phyloP scores from a whole-genome alignment of 208 protist genomes.

The Trypanosoma theileri region DNA sequence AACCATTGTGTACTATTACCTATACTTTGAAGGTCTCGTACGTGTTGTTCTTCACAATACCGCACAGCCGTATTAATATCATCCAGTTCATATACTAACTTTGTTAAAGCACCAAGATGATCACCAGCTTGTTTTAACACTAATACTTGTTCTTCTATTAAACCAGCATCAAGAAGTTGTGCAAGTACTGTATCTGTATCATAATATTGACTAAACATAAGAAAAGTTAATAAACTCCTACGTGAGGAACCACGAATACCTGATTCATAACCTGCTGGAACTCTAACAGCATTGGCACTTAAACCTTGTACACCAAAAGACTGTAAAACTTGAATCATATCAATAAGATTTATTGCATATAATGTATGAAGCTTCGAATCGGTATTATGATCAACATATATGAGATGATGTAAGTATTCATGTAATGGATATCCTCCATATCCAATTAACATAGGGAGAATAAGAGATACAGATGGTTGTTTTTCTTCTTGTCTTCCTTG shows the following conservation, averaged over 20 bases:
- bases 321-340: conserved; percentile 28
- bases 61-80: conserved; percentile 38
- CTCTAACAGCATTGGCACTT: conserved; percentile 15
- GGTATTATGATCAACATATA: conserved; percentile 16
- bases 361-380: conserved; percentile 38
- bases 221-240: conserved; percentile 38
- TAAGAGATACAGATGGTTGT: conserved; percentile 1
- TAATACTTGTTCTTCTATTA: conserved; percentile 49
- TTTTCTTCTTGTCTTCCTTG: not conserved
- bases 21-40: conserved; percentile 4
- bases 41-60: conserved; percentile 45
- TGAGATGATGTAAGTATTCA: conserved; percentile 30
- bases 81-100: conserved; percentile 47
- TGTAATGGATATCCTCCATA: conserved; percentile 18
- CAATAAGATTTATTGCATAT: conserved; percentile 39
- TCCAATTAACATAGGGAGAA: conserved; percentile 23
- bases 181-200: conserved; percentile 41
- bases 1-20: not conserved
- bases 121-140: conserved; percentile 37
- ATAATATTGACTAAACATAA: conserved; percentile 34
- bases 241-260: conserved; percentile 45
- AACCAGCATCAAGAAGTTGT: conserved; percentile 22
- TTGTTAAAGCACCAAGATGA: conserved; percentile 43
- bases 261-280: conserved; percentile 34
- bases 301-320: conserved; percentile 23